phyloP scores from a whole-genome alignment of 2,329 filamentous ascomycete genomes.

The Fusarium devonianum region DNA sequence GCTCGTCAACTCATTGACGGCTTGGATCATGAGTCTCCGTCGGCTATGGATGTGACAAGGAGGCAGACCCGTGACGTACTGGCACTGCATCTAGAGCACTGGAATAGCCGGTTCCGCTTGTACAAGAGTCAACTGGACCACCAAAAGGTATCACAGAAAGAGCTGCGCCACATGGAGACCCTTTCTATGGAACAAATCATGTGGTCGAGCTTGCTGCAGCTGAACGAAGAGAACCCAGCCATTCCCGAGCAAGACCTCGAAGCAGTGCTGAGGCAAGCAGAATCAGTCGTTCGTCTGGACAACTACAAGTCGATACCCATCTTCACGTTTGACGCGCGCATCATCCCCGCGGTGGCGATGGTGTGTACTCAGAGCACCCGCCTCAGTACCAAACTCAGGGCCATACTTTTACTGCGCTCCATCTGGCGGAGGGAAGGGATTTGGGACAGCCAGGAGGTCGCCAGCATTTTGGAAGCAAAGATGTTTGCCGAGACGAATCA shows the following conservation, averaged over 20 bases:
- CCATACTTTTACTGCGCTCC: constrained; percentile 17
- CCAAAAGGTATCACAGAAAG: neutral
- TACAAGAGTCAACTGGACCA: neutral
- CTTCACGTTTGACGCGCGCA: constrained; percentile 28
- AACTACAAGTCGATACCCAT: constrained; percentile 2
- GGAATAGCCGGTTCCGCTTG: constrained; percentile 3
- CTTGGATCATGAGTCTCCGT: too few species aligned
- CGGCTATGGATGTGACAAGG: too few species aligned
- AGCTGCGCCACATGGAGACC: constrained; percentile 1
- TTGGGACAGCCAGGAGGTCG: constrained; percentile 37
- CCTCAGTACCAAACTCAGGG: constrained; percentile 4
- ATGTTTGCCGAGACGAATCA: too few species aligned
- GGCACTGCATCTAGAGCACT: neutral
- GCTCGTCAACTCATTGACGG: too few species aligned
- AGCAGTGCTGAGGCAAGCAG: constrained; percentile 13
- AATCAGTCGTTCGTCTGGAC: constrained; percentile 7
- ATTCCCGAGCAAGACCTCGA: constrained; percentile 3
- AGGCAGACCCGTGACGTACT: too few species aligned
- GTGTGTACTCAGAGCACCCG: constrained; percentile 21
- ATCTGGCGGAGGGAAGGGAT: constrained; percentile 31
- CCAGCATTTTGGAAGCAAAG: too few species aligned
- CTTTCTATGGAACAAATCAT: constrained; percentile 7
- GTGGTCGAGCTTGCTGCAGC: constrained; percentile 7
- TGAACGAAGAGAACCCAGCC: neutral
- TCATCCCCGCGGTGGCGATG: constrained; percentile 20